Percentiles rank a stretch among this genome's conserved stretches.
Evolutionary conservation across 345 rosid genomes (phyloP).

Genomic region (Eucalyptus curtisii): DNA sequence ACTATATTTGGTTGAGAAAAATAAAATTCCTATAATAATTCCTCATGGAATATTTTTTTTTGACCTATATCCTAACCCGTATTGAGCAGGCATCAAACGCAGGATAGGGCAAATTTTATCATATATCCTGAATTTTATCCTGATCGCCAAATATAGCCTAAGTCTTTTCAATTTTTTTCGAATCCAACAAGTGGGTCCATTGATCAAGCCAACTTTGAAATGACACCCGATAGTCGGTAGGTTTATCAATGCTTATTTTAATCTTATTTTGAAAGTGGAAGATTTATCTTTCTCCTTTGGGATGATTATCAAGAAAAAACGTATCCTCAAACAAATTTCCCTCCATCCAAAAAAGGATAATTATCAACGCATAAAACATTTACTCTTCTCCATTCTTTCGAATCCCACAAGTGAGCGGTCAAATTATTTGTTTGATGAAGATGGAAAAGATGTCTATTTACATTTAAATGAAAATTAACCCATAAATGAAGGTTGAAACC

Average conservation of each 20-base stretch:
- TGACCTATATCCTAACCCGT: rapidly evolving
- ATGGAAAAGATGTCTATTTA: neutral
- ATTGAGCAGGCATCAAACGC: rapidly evolving
- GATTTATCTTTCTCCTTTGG: neutral
- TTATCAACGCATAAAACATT: neutral
- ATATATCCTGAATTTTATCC: too few relatives aligned
- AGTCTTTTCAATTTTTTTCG: rapidly evolving
- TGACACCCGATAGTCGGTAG: neutral
- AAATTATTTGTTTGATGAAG: neutral
- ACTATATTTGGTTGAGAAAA: too few relatives aligned
- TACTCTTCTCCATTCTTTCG: neutral
- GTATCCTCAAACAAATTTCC: neutral
- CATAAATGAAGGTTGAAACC: neutral
- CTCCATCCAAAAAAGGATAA: neutral
- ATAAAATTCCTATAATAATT: too few relatives aligned
- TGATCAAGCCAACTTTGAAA: neutral
- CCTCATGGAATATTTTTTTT: too few relatives aligned
- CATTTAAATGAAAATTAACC: neutral
- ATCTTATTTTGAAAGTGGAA: neutral
- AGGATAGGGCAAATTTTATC: rapidly evolving
- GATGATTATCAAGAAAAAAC: neutral
- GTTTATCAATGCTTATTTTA: neutral
- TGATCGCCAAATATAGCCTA: rapidly evolving
- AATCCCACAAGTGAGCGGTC: neutral
- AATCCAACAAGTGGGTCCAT: too few relatives aligned